A percentile compares a stretch with the other conserved stretches of the same genome.
Evolutionary conservation across 208 protist species (phyloP).

Genomic region (Trypanosoma platydactyli): DNA sequence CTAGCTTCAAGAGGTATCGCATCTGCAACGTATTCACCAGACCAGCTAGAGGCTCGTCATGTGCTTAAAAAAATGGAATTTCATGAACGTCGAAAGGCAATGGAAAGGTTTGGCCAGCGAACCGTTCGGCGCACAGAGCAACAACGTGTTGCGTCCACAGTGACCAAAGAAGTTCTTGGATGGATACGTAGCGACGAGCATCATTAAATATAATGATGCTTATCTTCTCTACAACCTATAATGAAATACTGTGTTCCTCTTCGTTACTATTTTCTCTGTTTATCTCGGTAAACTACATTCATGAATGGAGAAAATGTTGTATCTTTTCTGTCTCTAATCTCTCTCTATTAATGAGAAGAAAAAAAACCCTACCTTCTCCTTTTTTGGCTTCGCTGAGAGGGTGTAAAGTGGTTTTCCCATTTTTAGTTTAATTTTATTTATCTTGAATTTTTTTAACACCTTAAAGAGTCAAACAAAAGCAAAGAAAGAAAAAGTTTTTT

Average conservation of each 20-base stretch:
- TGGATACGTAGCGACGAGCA: slow-evolving; percentile 74
- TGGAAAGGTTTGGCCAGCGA: slow-evolving; percentile 66
- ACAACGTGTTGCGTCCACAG: slow-evolving; percentile 62
- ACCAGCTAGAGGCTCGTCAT: slow-evolving; percentile 81
- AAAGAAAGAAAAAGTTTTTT: slow-evolving; percentile 9
- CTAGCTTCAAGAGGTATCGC: slow-evolving; percentile 71
- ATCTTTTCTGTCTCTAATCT: slow-evolving; percentile 13
- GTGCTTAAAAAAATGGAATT: slow-evolving; percentile 78
- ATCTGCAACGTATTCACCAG: slow-evolving; percentile 48
- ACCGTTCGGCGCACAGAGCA: slow-evolving; percentile 60
- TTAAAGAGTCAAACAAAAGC: too few species aligned
- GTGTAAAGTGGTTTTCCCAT: too few species aligned
- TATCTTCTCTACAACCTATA: too few species aligned
- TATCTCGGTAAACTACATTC: not conserved
- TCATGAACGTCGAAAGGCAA: slow-evolving; percentile 61
- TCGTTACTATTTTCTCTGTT: slow-evolving; percentile 15
- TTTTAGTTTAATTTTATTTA: too few species aligned
- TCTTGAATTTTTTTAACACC: too few species aligned
- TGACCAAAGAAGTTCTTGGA: slow-evolving; percentile 82
- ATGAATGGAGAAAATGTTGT: not conserved
- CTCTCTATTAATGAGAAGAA: too few species aligned
- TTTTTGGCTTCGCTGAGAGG: too few species aligned
- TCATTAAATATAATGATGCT: slow-evolving; percentile 9
- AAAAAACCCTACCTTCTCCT: not conserved
- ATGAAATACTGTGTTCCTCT: not conserved